phyloP scores from a whole-genome alignment of 2,329 filamentous ascomycete species.

The Xylariaceae sp. region DNA sequence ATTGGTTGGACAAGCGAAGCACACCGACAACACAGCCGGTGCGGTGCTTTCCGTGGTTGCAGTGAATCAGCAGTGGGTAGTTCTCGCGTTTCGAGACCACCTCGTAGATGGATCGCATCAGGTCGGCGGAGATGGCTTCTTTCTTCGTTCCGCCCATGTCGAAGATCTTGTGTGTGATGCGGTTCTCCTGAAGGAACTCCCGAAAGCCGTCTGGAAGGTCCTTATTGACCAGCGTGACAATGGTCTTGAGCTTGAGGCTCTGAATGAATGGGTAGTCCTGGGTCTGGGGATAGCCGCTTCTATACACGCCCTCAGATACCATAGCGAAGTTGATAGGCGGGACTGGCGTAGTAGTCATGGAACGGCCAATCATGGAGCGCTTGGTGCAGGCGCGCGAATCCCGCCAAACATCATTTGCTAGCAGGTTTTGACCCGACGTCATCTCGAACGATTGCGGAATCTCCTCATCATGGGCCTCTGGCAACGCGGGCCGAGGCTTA shows the following conservation, averaged over 20 bases:
- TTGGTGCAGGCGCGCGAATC: slow-evolving; percentile 10
- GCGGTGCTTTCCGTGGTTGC: slow-evolving; percentile 90
- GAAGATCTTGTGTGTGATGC: slow-evolving; percentile 69
- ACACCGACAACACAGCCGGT: slow-evolving; percentile 85
- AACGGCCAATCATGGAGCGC: background rate
- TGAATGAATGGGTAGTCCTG: slow-evolving; percentile 67
- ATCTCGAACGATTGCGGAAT: slow-evolving; percentile 3
- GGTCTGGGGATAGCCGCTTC: slow-evolving; percentile 71
- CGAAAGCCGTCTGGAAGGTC: slow-evolving; percentile 50
- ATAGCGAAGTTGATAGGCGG: slow-evolving; percentile 68
- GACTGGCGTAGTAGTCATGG: background rate
- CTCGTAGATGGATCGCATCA: slow-evolving; percentile 66
- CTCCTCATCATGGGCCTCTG: slow-evolving; percentile 2
- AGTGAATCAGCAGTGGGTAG: slow-evolving; percentile 80
- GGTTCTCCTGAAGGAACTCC: slow-evolving; percentile 59
- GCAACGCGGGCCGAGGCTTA: background rate
- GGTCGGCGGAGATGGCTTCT: slow-evolving; percentile 57
- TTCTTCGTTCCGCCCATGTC: slow-evolving; percentile 88
- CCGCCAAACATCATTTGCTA: background rate
- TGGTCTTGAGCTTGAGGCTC: slow-evolving; percentile 66
- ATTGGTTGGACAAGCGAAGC: slow-evolving; percentile 67
- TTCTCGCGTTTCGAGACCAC: slow-evolving; percentile 67
- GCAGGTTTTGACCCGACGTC: background rate
- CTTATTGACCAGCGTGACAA: slow-evolving; percentile 65
- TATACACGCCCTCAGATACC: slow-evolving; percentile 69